phyloP scores from a whole-genome alignment of 2,329 filamentous ascomycete genomes.

The Alternaria consortialis region DNA sequence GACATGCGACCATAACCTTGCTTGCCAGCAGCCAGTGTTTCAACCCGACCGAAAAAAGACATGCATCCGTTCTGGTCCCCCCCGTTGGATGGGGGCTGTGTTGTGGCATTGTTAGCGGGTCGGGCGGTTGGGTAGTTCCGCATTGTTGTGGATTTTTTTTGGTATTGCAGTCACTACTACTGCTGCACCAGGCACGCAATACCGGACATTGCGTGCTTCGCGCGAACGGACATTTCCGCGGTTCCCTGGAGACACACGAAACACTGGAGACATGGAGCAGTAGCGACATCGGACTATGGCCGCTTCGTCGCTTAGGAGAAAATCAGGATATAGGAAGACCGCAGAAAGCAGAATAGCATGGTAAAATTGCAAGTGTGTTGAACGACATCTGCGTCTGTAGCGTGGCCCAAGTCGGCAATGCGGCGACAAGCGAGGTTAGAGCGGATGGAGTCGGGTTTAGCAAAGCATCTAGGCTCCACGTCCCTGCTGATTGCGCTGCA shows the following conservation, averaged over 20 bases:
- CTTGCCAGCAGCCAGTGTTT: conserved; percentile 16
- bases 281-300: conserved; percentile 14
- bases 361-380: conserved; percentile 20
- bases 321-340: conserved; percentile 10
- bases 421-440: conserved; percentile 22
- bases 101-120: conserved; percentile 16
- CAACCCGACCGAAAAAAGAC: conserved; percentile 11
- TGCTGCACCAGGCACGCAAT: not conserved
- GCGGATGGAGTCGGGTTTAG: conserved; percentile 25
- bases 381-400: conserved; percentile 23
- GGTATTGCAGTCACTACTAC: not conserved
- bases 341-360: conserved; percentile 17
- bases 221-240: conserved; percentile 22
- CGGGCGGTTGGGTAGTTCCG: conserved; percentile 24
- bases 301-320: not conserved
- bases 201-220: conserved; percentile 13
- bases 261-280: not conserved
- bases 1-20: conserved; percentile 20
- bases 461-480: conserved; percentile 34
- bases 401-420: conserved; percentile 20
- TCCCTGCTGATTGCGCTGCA: conserved; percentile 23
- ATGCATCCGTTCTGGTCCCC: conserved; percentile 11
- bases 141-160: conserved; percentile 11
- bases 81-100: conserved; percentile 7
- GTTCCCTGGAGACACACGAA: conserved; percentile 10